Evolutionary conservation across 1,139 yeast species (phyloP).

Genomic region (Yamadazyma friedrichii): DNA sequence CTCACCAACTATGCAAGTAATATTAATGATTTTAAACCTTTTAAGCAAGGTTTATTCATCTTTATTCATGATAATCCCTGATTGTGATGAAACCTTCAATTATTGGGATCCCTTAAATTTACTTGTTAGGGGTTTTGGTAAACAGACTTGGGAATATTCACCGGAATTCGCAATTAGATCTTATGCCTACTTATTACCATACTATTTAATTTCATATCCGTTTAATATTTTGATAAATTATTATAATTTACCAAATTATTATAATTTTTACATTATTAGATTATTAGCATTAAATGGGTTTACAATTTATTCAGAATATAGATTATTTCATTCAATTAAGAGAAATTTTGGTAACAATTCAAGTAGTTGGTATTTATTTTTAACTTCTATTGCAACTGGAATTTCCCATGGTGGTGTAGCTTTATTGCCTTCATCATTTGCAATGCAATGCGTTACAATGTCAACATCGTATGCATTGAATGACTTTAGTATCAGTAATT

Average conservation of each 20-base stretch:
- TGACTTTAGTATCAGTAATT: conserved; percentile 14
- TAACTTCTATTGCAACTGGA: conserved; percentile 54
- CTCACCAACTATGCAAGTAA: conserved; percentile 1
- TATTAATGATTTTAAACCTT: conserved; percentile 18
- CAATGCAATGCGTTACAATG: conserved; percentile 65
- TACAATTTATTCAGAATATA: conserved; percentile 55
- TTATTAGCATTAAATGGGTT: conserved; percentile 47
- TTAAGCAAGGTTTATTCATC: conserved; percentile 47
- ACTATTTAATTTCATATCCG: conserved; percentile 29
- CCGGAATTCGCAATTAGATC: conserved; percentile 88
- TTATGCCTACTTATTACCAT: conserved; percentile 69
- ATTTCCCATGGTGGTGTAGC: conserved; percentile 86
- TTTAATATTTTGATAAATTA: conserved; percentile 18
- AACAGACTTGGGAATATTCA: conserved; percentile 96
- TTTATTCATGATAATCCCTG: conserved; percentile 66
- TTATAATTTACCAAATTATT: conserved; percentile 27
- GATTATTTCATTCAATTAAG: conserved; percentile 45
- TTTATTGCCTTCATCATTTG: conserved; percentile 81
- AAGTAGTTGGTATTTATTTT: conserved; percentile 59
- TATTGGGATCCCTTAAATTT: conserved; percentile 93
- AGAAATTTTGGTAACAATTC: conserved; percentile 29
- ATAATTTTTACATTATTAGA: conserved; percentile 56
- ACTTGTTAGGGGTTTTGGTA: conserved; percentile 77
- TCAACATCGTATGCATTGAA: conserved; percentile 45
- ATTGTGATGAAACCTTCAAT: conserved; percentile 85